Evolutionary conservation across 345 rosid species (phyloP).

Genomic region (Clarkia xantiana): DNA sequence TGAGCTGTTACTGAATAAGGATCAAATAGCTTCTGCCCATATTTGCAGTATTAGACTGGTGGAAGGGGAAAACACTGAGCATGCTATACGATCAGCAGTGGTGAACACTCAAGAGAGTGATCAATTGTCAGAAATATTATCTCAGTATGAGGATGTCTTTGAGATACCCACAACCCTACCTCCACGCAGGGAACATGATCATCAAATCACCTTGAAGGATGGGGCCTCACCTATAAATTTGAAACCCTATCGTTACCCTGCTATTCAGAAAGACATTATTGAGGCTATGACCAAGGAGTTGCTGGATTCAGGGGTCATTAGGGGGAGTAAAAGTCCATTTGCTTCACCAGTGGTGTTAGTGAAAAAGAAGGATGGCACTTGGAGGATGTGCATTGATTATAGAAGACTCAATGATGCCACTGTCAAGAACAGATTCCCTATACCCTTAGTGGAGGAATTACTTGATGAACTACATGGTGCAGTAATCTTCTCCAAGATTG

Average conservation of each 20-base stretch:
- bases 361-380: neutral
- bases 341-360: neutral
- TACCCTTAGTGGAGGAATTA: neutral
- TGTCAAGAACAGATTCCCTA: too few species aligned
- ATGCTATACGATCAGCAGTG: neutral
- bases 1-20: too few species aligned
- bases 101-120: too few species aligned
- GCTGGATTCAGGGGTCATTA: neutral
- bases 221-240: neutral
- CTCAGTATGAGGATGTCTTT: neutral
- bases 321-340: neutral
- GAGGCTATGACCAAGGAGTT: neutral
- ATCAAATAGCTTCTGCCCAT: too few species aligned
- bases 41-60: too few species aligned
- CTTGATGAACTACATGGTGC: slow-evolving; percentile 1
- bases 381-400: too few species aligned
- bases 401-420: too few species aligned
- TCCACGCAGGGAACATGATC: neutral
- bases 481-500: neutral
- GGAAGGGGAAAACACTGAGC: too few species aligned
- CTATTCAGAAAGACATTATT: neutral
- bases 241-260: neutral
- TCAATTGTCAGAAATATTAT: neutral
- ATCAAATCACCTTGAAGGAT: neutral
- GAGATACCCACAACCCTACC: neutral